Conservation (phyloP, 306 rosid genomes). For the Fragaria vesca region DNA sequence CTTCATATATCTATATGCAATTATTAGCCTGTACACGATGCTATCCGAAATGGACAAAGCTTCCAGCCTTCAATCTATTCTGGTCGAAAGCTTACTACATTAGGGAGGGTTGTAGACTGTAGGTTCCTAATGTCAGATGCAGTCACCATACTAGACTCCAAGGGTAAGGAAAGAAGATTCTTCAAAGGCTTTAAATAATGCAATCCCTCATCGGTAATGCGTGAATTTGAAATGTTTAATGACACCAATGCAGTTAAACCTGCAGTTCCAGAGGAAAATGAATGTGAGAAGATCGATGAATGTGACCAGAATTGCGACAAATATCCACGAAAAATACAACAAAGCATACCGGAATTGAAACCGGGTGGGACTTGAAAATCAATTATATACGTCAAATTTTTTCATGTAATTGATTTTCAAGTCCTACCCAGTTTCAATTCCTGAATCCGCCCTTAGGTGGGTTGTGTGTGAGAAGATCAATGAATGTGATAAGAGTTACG, state of each 20-base stretch:
- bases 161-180: constrained; percentile 59
- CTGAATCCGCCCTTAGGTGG: too few relatives aligned
- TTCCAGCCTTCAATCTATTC: constrained; percentile 30
- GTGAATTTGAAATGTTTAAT: constrained; percentile 66
- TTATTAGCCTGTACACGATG: constrained; percentile 34
- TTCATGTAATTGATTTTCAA: too few relatives aligned
- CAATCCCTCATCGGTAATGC: constrained; percentile 54
- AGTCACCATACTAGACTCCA: constrained; percentile 72
- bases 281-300: background rate
- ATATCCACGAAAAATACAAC: background rate
- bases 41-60: constrained; percentile 8
- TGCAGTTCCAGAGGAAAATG: constrained; percentile 13
- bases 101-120: constrained; percentile 64
- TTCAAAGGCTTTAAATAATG: constrained; percentile 56
- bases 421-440: too few relatives aligned
- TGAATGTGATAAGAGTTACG: too few relatives aligned
- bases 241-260: constrained; percentile 65
- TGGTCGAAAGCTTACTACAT: constrained; percentile 67
- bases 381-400: too few relatives aligned
- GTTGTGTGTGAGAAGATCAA: too few relatives aligned
- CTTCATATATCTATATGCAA: background rate
- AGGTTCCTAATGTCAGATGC: constrained; percentile 63
- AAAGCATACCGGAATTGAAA: constrained; percentile 43
- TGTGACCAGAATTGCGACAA: constrained; percentile 4
- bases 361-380: too few relatives aligned